A percentile compares a stretch with the other conserved stretches of the same genome.
phyloP scores from a whole-genome alignment of 345 rosid species.

The Laguncularia racemosa region DNA sequence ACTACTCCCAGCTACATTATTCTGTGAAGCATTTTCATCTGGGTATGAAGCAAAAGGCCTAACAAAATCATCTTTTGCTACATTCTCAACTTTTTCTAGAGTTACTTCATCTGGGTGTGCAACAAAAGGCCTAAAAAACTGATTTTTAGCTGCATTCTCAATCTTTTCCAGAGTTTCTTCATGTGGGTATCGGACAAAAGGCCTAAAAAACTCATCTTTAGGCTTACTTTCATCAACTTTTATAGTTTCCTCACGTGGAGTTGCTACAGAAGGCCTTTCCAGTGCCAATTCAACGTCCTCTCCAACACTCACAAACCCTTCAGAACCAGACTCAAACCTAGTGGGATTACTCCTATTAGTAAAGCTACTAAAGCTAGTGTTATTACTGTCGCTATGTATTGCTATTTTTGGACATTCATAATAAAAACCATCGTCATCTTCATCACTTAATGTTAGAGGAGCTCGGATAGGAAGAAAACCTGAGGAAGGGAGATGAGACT shows the following conservation, averaged over 20 bases:
- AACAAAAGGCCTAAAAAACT: too few relatives aligned
- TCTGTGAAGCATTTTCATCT: too few relatives aligned
- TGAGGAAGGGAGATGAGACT: slow-evolving; percentile 5
- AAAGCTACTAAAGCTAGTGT: slow-evolving; percentile 9
- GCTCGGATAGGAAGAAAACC: slow-evolving; percentile 58
- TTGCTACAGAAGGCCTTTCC: slow-evolving; percentile 26
- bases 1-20: too few relatives aligned
- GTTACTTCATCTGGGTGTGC: slow-evolving; percentile 8
- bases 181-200: slow-evolving; percentile 1
- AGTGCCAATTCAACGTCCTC: slow-evolving; percentile 45
- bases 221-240: slow-evolving; percentile 21
- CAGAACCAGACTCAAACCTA: slow-evolving; percentile 19
- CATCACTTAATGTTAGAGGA: slow-evolving; percentile 49
- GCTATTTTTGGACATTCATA: slow-evolving; percentile 20
- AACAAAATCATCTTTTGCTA: not conserved
- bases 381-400: slow-evolving; percentile 14
- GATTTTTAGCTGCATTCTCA: too few relatives aligned
- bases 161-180: too few relatives aligned
- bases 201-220: slow-evolving; percentile 17
- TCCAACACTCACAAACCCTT: not conserved
- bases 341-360: slow-evolving; percentile 14
- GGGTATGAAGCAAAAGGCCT: too few relatives aligned
- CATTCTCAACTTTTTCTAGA: not conserved
- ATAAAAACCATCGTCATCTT: slow-evolving; percentile 24
- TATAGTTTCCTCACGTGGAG: slow-evolving; percentile 27